Conservation (phyloP, 2,329 filamentous ascomycete genomes). For the Talaromyces piceae region DNA sequence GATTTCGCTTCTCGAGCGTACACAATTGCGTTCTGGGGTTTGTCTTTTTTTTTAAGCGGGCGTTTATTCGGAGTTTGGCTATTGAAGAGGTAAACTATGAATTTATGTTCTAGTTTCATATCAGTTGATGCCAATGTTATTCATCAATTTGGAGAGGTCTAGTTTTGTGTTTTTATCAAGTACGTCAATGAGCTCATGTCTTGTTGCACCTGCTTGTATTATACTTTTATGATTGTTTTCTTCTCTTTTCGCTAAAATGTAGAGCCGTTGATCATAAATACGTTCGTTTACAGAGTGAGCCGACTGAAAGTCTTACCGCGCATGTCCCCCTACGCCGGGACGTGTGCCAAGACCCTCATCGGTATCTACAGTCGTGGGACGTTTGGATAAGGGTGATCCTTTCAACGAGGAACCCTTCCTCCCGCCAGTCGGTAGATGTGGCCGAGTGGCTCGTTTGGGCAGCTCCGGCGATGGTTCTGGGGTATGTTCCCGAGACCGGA, state of each 20-base stretch:
- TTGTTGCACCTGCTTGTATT: no score
- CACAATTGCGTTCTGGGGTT: neutral
- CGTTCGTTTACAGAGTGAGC: no score
- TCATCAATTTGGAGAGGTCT: no score
- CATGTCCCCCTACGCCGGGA: conserved; percentile 12
- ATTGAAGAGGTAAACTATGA: neutral
- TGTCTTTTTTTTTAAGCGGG: neutral
- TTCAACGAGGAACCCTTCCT: conserved; percentile 11
- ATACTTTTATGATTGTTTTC: no score
- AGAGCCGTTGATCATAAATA: no score
- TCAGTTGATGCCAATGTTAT: no score
- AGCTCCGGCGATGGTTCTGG: conserved; percentile 19
- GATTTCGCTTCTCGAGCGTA: neutral
- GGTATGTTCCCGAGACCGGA: conserved; percentile 25
- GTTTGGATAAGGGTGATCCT: conserved; percentile 29
- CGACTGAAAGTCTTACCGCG: neutral
- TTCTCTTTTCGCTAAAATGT: no score
- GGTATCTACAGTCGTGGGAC: conserved; percentile 19
- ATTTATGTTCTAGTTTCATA: no score
- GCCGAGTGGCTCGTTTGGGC: neutral
- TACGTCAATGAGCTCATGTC: no score
- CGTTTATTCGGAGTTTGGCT: neutral
- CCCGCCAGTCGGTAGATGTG: conserved; percentile 7
- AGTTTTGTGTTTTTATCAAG: no score
- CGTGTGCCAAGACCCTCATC: conserved; percentile 27